Percentiles rank a stretch among this genome's conserved stretches.
These are phyloP conservation scores for Lablab purpureus DNA, from an alignment of 306 rosid genomes.

Conservation along the genomic window DNA sequence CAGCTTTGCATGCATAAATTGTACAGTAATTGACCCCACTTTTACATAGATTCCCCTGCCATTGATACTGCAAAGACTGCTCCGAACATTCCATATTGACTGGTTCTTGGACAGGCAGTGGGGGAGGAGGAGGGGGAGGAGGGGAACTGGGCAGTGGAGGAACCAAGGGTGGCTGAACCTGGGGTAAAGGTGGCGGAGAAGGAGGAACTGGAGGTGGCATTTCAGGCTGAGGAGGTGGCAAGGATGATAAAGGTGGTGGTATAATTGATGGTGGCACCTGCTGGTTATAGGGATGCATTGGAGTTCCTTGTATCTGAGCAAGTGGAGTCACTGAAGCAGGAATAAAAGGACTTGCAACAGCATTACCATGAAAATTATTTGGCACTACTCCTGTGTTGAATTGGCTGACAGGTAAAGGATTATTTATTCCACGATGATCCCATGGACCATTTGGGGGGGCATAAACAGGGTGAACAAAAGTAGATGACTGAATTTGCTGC, in stretches of 20 bases:
- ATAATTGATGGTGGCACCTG: constrained; percentile 59
- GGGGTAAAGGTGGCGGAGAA: constrained; percentile 89
- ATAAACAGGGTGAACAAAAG: constrained; percentile 68
- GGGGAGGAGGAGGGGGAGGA: constrained; percentile 75
- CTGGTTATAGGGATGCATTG: constrained; percentile 73
- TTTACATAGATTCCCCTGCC: constrained; percentile 91
- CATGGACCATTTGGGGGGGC: constrained; percentile 83
- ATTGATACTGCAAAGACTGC: constrained; percentile 60
- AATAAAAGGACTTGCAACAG: constrained; percentile 72
- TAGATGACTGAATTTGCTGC: constrained; percentile 74
- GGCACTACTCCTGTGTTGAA: constrained; percentile 61
- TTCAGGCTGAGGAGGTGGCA: constrained; percentile 78
- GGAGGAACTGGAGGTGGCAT: constrained; percentile 81
- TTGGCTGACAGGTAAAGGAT: constrained; percentile 68
- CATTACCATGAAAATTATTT: constrained; percentile 64
- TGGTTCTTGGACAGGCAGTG: constrained; percentile 60
- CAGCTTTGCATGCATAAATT: constrained; percentile 73
- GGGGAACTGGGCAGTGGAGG: constrained; percentile 94
- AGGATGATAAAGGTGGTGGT: constrained; percentile 69
- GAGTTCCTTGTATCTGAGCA: constrained; percentile 76
- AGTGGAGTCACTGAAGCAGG: constrained; percentile 92
- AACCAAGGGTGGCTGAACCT: constrained; percentile 71
- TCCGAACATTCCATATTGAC: constrained; percentile 57
- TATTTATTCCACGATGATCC: constrained; percentile 76
- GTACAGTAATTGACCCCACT: constrained; percentile 95